Conservation (phyloP, 192 early-diverging fungal genomes). For the Dispira parvispora region DNA sequence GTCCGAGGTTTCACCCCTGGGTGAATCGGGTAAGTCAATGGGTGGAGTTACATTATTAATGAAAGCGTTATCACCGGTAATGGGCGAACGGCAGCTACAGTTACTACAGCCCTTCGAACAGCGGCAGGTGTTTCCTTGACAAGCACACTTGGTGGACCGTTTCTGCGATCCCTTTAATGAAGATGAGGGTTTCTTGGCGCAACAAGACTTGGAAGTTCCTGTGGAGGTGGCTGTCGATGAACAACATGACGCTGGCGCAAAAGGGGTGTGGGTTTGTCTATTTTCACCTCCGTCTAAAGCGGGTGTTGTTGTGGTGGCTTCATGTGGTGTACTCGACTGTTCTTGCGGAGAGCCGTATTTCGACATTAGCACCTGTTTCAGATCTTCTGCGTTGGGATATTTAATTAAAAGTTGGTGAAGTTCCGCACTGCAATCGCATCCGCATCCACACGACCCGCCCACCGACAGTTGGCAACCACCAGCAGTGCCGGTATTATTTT, state of each 20-base stretch:
- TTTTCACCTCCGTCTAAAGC: not conserved
- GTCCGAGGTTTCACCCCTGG: not conserved
- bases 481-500: slow-evolving; percentile 10
- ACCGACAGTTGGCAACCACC: not conserved
- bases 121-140: not conserved
- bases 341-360: not conserved
- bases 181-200: not conserved
- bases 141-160: not conserved
- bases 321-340: not conserved
- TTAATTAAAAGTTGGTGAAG: slow-evolving; percentile 18
- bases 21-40: not conserved
- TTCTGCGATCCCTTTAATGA: not conserved
- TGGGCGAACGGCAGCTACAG: not conserved
- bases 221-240: not conserved
- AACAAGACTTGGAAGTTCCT: not conserved
- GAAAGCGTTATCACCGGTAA: not conserved
- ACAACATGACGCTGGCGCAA: not conserved
- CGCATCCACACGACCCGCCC: slow-evolving; percentile 20
- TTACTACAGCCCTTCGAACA: not conserved
- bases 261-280: not conserved
- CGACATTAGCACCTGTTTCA: not conserved
- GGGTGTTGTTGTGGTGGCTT: not conserved
- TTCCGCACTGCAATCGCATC: slow-evolving; percentile 23
- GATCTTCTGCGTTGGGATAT: slow-evolving; percentile 4
- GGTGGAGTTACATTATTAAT: not conserved